Percentiles rank a stretch among this genome's conserved stretches.
phyloP scores from a whole-genome alignment of 768 basidiomycete species.

The Mycena rebaudengoi region DNA sequence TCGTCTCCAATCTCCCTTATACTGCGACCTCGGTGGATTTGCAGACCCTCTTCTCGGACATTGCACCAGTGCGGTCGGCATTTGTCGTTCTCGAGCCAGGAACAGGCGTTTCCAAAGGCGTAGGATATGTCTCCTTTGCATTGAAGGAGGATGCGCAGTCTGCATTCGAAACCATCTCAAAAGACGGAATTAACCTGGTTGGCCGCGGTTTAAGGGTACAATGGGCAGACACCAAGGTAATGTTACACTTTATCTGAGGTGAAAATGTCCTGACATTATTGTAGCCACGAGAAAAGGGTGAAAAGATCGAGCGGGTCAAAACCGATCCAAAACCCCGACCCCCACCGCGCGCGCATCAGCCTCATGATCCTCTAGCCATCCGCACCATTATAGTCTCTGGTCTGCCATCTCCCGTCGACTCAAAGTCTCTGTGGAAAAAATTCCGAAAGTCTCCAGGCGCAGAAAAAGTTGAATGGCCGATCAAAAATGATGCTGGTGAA shows the following conservation, averaged over 20 bases:
- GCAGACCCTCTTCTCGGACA: conserved; percentile 92
- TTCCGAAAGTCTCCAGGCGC: conserved; percentile 82
- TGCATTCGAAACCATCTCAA: conserved; percentile 70
- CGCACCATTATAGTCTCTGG: conserved; percentile 83
- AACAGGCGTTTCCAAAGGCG: conserved; percentile 85
- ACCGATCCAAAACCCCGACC: conserved; percentile 48
- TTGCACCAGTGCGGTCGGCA: conserved; percentile 92
- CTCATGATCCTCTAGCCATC: conserved; percentile 82
- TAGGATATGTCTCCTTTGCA: conserved; percentile 95
- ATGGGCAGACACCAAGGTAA: conserved; percentile 85
- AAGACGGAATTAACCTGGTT: conserved; percentile 70
- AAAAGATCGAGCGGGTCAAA: conserved; percentile 44
- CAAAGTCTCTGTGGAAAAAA: conserved; percentile 85
- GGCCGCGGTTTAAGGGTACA: conserved; percentile 77
- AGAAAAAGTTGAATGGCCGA: conserved; percentile 78
- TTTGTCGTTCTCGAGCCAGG: conserved; percentile 90
- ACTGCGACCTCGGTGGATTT: conserved; percentile 90
- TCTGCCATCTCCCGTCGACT: conserved; percentile 67
- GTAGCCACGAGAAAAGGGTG: conserved; percentile 56
- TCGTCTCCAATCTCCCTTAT: conserved; percentile 93
- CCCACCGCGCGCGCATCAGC: conserved; percentile 42
- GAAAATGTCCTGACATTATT: neutral
- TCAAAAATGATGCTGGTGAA: conserved; percentile 54
- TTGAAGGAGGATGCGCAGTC: conserved; percentile 87
- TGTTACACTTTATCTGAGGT: conserved; percentile 20